A percentile compares a stretch with the other conserved stretches of the same genome.
These are phyloP conservation scores for Cyphellophora attinorum DNA, from an alignment of 2,329 filamentous ascomycete genomes.

Conservation along the genomic window DNA sequence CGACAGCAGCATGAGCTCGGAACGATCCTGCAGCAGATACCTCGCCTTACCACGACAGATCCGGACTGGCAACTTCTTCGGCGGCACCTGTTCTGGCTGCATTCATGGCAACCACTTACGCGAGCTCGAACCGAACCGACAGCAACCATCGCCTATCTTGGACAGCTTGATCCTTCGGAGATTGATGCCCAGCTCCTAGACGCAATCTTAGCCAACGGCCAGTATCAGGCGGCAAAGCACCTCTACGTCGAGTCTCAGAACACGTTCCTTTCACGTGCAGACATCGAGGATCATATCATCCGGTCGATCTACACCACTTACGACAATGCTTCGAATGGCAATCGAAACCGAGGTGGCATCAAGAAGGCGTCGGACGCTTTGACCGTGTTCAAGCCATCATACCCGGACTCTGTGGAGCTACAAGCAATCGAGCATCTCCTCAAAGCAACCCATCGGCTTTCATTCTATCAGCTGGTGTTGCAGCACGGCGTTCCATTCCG, in stretches of 20 bases:
- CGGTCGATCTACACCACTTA: constrained; percentile 46
- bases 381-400: constrained; percentile 32
- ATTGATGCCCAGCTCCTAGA: constrained; percentile 48
- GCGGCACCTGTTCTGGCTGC: constrained; percentile 49
- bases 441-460: constrained; percentile 53
- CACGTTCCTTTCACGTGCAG: constrained; percentile 29
- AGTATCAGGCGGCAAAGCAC: constrained; percentile 32
- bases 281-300: constrained; percentile 44
- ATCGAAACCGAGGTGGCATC: constrained; percentile 51
- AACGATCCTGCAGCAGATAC: constrained; percentile 40
- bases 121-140: constrained; percentile 16
- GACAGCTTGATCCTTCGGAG: constrained; percentile 20
- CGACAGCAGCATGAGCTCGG: constrained; percentile 45
- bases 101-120: constrained; percentile 42
- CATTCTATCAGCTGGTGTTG: constrained; percentile 54
- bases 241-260: constrained; percentile 25
- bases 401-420: constrained; percentile 29
- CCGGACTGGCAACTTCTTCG: constrained; percentile 41
- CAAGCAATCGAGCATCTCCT: constrained; percentile 44
- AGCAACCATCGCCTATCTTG: constrained; percentile 7
- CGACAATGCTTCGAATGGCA: constrained; percentile 58
- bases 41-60: constrained; percentile 33
- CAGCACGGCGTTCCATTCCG: constrained; percentile 58
- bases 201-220: constrained; percentile 39
- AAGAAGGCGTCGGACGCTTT: constrained; percentile 50